Conservation (phyloP, 139 green algal genomes). For the Chlamydomonas asymmetrica region DNA sequence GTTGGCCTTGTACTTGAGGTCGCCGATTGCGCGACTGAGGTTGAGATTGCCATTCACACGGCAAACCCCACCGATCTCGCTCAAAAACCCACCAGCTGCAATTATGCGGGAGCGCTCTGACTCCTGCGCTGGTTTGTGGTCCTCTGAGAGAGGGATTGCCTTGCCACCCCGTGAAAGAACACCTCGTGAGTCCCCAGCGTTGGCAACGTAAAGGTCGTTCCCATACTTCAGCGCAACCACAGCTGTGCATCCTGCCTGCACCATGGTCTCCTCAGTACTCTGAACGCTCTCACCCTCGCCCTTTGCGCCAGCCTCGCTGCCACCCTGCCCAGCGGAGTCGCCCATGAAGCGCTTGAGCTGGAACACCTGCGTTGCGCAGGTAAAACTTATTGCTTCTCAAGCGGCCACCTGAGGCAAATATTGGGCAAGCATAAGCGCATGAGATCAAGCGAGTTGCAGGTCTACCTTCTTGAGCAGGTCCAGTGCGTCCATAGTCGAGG, state of each 20-base stretch:
- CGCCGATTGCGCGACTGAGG: conserved; percentile 92
- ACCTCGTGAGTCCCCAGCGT: conserved; percentile 87
- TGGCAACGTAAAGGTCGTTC: conserved; percentile 82
- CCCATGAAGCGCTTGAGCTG: conserved; percentile 61
- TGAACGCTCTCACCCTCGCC: conserved; percentile 20
- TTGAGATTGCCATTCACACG: conserved; percentile 96
- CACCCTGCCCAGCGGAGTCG: conserved; percentile 11
- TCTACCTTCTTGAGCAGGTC: too few species aligned
- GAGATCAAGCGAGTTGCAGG: too few species aligned
- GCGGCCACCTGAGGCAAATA: too few species aligned
- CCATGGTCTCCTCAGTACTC: conserved; percentile 41
- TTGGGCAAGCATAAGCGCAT: too few species aligned
- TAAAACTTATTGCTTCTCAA: too few species aligned
- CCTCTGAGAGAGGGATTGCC: conserved; percentile 74
- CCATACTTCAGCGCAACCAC: conserved; percentile 81
- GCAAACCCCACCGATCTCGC: conserved; percentile 48
- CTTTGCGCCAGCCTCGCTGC: conserved; percentile 4
- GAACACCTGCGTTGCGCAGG: conserved; percentile 58
- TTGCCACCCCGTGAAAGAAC: conserved; percentile 71
- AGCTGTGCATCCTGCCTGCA: conserved; percentile 82
- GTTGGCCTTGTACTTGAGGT: conserved; percentile 92
- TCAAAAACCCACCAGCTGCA: conserved; percentile 70
- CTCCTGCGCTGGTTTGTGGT: conserved; percentile 86
- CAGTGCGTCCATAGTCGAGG: conserved; percentile 51
- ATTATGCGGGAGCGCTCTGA: conserved; percentile 79